phyloP scores from a whole-genome alignment of 1,139 yeast genomes.

The Hyphopichia pseudoburtonii region DNA sequence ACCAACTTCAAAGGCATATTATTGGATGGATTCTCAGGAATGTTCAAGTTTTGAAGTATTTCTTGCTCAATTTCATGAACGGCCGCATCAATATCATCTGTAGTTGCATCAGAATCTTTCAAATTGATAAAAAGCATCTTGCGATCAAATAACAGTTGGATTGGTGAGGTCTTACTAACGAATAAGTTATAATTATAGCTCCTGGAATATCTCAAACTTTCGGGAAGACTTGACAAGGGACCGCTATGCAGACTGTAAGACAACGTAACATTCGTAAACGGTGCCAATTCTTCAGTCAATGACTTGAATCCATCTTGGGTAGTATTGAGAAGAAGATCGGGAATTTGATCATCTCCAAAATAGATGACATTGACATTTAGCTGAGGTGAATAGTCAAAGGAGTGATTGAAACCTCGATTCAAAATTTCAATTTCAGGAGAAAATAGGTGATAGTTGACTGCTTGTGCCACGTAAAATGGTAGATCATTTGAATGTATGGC shows the following conservation, averaged over 20 bases:
- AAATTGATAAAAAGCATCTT: neutral
- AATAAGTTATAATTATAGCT: neutral
- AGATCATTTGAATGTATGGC: constrained; percentile 41
- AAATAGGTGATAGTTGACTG: constrained; percentile 30
- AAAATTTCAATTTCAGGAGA: constrained; percentile 17
- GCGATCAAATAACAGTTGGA: neutral
- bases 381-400: constrained; percentile 1
- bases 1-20: neutral
- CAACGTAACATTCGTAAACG: neutral
- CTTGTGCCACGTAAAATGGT: constrained; percentile 40
- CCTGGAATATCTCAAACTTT: neutral
- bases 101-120: neutral
- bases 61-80: neutral
- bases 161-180: neutral
- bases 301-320: neutral
- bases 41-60: neutral
- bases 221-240: neutral
- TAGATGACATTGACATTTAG: neutral
- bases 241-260: neutral
- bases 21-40: constrained; percentile 1
- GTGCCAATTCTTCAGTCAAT: neutral
- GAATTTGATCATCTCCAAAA: neutral
- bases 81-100: neutral
- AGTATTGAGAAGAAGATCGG: neutral
- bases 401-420: constrained; percentile 2